Percentiles rank a stretch among this genome's conserved stretches.
Evolutionary conservation across 2,329 filamentous ascomycete genomes (phyloP).

Genomic region (Epichloe baconii): DNA sequence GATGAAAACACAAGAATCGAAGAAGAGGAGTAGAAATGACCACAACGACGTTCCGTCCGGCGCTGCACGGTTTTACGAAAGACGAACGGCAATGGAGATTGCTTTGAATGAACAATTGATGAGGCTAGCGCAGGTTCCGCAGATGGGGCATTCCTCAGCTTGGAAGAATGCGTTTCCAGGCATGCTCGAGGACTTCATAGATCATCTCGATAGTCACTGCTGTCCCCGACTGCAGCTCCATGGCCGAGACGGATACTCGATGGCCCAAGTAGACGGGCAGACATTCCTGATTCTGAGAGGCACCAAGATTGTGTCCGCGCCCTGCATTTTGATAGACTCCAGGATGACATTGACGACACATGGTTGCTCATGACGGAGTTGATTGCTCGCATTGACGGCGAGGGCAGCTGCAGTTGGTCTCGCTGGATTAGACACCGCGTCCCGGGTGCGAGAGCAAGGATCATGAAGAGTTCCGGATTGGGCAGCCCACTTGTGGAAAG

Average conservation of each 20-base stretch:
- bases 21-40: not conserved
- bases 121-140: not conserved
- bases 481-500: conserved; percentile 12
- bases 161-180: not conserved
- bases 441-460: not conserved
- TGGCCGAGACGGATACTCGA: too few species aligned
- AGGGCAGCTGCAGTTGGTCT: not conserved
- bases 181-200: conserved; percentile 2
- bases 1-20: not conserved
- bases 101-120: not conserved
- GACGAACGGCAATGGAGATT: not conserved
- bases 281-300: not conserved
- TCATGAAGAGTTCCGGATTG: conserved; percentile 12
- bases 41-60: too few species aligned
- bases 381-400: not conserved
- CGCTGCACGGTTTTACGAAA: not conserved
- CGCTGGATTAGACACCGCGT: not conserved
- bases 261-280: not conserved
- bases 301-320: not conserved
- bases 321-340: not conserved
- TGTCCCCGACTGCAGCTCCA: not conserved
- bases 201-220: not conserved
- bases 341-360: not conserved
- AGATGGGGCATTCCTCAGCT: not conserved
- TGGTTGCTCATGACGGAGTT: not conserved